Base-by-base conservation (phyloP, 331 rosid genomes). In the Pyracantha coccinea region DNA sequence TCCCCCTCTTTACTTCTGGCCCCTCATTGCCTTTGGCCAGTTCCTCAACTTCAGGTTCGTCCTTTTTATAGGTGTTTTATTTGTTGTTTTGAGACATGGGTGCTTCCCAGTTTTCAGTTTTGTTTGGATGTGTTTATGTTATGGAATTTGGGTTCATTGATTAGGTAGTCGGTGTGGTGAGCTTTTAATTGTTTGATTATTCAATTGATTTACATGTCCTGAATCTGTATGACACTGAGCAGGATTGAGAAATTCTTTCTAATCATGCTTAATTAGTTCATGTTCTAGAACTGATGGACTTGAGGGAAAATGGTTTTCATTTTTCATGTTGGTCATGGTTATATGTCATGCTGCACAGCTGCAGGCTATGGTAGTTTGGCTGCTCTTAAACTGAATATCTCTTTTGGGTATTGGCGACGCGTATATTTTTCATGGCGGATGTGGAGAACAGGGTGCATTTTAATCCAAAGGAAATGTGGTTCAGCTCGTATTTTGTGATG, bases 1-100 rank as follows among this genome's bases (percentile, higher is more conserved):
- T 55, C 97, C 96, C 28, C 92, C 95, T 4, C 78, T 94, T 65
- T 94, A 81, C 86, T 92, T 94, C 66, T 92, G 93, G 92, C 99
- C 96, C 77, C 93, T 94, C 44, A 69, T 94, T 61, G 81, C 75
- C 70, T 90, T 92, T 77, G 97, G 99, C 44, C 97, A 92, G 75
- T 90, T 90, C 78, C 91, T 94, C 35, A 94, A 94, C 82, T 86
- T 87, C 87, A 88, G 93, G 99, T 91, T 21, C 17, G 55, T 58
- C 2, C 33, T 7, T 45, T 4, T 10, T 45, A 44, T 57, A 15
- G 27, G 8, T 44, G 35, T 20, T 68, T 68, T 3, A 6, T 13
- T 19, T 69, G 61, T 3, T 50, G 61, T 53, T 53, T 53, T 71
- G 66, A 33, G 75, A 31, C 66, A n/a, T 53, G 8, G 28, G 28